Percentiles rank a stretch among this genome's conserved stretches.
Conservation (phyloP, 768 basidiomycete species). For the Agrocybe chaxingu region DNA sequence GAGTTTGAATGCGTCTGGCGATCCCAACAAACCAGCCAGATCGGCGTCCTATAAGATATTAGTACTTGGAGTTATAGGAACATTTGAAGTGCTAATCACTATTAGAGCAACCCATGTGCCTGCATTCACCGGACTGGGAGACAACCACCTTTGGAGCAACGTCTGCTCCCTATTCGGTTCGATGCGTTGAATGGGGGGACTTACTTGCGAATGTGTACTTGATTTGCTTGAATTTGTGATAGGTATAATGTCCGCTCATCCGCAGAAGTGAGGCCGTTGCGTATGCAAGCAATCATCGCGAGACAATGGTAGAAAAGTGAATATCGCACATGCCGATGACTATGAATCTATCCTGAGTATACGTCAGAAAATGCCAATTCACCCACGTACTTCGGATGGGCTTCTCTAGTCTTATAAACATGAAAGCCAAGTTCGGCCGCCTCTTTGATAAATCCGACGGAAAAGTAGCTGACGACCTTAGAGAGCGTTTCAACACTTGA, state of each 20-base stretch:
- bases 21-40: conserved; percentile 54
- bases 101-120: conserved; percentile 69
- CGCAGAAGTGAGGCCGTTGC: conserved; percentile 36
- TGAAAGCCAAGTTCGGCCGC: conserved; percentile 63
- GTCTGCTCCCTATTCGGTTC: not conserved
- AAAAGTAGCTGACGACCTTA: conserved; percentile 63
- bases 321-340: conserved; percentile 69
- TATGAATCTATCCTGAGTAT: conserved; percentile 19
- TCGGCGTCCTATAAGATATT: conserved; percentile 56
- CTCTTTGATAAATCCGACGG: conserved; percentile 54
- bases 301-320: conserved; percentile 69
- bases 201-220: conserved; percentile 57
- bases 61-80: not conserved
- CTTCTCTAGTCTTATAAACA: conserved; percentile 54
- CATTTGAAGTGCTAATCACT: conserved; percentile 27
- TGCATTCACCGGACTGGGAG: conserved; percentile 66
- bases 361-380: not conserved
- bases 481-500: not conserved
- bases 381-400: conserved; percentile 62
- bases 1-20: conserved; percentile 57
- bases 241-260: conserved; percentile 40
- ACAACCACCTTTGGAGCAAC: conserved; percentile 51
- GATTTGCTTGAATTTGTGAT: conserved; percentile 57
- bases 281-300: conserved; percentile 58
- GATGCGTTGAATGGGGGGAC: conserved; percentile 10